phyloP scores from a whole-genome alignment of 306 rosid species.

The Mimosa bimucronata region DNA sequence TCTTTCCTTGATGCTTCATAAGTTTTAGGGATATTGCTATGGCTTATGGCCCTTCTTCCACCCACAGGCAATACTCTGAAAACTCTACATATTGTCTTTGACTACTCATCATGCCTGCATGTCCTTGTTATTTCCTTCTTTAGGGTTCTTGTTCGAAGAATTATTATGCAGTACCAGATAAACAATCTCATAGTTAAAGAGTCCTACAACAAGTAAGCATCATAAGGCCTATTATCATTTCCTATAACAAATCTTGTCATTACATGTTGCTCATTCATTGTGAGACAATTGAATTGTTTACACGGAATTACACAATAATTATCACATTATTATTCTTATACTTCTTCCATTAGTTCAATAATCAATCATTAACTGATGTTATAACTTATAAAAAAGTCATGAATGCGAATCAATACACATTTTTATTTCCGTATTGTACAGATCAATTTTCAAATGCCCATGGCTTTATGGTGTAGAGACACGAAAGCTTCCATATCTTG shows the following conservation, averaged over 20 bases:
- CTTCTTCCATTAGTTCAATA: neutral
- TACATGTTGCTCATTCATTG: no score
- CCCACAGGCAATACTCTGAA: constrained; percentile 27
- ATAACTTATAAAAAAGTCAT: no score
- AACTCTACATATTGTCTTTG: neutral
- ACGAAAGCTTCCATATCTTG: no score
- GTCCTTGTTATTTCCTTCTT: neutral
- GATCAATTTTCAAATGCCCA: neutral
- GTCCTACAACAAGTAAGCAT: no score
- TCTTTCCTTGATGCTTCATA: neutral
- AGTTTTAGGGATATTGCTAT: neutral
- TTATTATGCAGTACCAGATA: no score
- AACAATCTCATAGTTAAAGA: no score
- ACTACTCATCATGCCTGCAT: neutral
- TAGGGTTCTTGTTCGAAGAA: no score
- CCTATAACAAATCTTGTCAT: no score
- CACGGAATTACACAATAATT: no score
- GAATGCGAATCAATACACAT: constrained; percentile 1
- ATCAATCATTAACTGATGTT: no score
- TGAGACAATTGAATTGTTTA: no score
- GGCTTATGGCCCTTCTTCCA: neutral
- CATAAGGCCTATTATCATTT: no score
- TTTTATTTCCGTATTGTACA: constrained; percentile 37
- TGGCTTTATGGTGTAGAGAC: neutral
- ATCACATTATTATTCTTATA: neutral